These are phyloP conservation scores for Apiospora hydei DNA, from an alignment of 2,329 filamentous ascomycete genomes.

Conservation along the genomic window DNA sequence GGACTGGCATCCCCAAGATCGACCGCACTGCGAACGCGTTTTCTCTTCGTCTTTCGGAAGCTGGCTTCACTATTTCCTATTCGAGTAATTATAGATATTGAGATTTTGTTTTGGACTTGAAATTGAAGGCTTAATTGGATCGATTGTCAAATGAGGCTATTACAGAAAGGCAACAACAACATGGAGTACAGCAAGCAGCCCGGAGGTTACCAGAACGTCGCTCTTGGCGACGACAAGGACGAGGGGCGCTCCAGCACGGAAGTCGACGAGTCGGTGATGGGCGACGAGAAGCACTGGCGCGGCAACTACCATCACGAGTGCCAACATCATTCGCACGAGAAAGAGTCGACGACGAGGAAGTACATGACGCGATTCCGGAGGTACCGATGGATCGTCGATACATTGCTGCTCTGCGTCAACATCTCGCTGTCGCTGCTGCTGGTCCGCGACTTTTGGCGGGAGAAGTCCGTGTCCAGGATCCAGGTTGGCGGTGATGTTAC, in stretches of 20 bases:
- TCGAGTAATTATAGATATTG: not conserved
- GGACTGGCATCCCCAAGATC: not conserved
- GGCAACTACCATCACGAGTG: constrained; percentile 22
- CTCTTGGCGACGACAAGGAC: constrained; percentile 39
- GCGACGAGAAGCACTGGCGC: constrained; percentile 42
- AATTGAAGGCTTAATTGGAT: not conserved
- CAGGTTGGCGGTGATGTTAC: constrained; percentile 48
- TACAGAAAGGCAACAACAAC: not conserved
- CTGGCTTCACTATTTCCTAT: not conserved
- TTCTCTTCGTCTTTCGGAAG: not conserved
- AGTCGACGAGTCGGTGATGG: constrained; percentile 45
- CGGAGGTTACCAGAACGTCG: constrained; percentile 36
- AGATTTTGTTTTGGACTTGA: not conserved
- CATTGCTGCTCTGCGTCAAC: constrained; percentile 42
- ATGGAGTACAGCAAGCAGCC: constrained; percentile 29
- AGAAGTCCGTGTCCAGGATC: constrained; percentile 34
- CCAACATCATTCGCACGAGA: constrained; percentile 21
- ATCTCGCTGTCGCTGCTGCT: constrained; percentile 36
- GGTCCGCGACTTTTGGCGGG: constrained; percentile 38
- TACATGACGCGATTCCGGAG: constrained; percentile 31
- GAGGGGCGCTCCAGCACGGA: constrained; percentile 42
- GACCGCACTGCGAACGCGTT: not conserved
- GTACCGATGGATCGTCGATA: constrained; percentile 45
- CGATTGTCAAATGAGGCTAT: not conserved
- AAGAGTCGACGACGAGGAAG: constrained; percentile 28